A percentile compares a stretch with the other conserved stretches of the same genome.
Conservation (phyloP, 352 stramenopile genomes). For the Pythium diclinum region DNA sequence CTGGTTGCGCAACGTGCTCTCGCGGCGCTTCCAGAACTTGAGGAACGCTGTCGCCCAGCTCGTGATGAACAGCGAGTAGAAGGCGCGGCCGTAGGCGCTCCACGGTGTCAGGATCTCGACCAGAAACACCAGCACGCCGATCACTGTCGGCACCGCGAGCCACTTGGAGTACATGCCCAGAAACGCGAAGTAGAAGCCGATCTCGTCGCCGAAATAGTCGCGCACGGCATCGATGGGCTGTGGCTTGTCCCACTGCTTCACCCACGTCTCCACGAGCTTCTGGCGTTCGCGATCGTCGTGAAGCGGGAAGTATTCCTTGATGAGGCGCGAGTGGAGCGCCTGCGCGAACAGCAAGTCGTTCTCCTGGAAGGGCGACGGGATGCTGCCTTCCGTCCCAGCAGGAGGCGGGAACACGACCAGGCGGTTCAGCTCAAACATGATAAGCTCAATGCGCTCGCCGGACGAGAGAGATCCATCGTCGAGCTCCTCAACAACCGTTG, state of each 20-base stretch:
- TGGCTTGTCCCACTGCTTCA: constrained; percentile 59
- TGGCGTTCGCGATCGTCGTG: constrained; percentile 72
- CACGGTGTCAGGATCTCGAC: constrained; percentile 57
- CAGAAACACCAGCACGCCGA: constrained; percentile 89
- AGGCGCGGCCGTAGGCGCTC: constrained; percentile 56
- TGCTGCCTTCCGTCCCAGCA: constrained; percentile 21
- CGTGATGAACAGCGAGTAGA: constrained; percentile 90
- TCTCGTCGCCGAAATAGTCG: constrained; percentile 83
- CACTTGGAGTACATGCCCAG: constrained; percentile 94
- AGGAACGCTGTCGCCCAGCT: constrained; percentile 89
- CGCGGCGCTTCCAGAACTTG: constrained; percentile 90
- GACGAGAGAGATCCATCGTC: constrained; percentile 53
- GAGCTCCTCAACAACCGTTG: constrained; percentile 40
- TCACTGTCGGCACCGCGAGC: constrained; percentile 86
- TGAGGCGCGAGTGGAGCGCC: constrained; percentile 57
- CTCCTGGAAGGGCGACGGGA: constrained; percentile 64
- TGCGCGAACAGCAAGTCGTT: constrained; percentile 66
- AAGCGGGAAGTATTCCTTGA: constrained; percentile 71
- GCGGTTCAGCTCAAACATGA: constrained; percentile 67
- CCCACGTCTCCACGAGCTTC: constrained; percentile 64
- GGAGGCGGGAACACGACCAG: constrained; percentile 40
- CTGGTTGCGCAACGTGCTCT: constrained; percentile 80
- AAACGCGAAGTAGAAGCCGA: constrained; percentile 98
- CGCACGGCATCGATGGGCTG: constrained; percentile 62
- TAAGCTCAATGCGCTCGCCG: constrained; percentile 68